Conservation (phyloP, 768 basidiomycete species). For the Lactarius akahatsu region DNA sequence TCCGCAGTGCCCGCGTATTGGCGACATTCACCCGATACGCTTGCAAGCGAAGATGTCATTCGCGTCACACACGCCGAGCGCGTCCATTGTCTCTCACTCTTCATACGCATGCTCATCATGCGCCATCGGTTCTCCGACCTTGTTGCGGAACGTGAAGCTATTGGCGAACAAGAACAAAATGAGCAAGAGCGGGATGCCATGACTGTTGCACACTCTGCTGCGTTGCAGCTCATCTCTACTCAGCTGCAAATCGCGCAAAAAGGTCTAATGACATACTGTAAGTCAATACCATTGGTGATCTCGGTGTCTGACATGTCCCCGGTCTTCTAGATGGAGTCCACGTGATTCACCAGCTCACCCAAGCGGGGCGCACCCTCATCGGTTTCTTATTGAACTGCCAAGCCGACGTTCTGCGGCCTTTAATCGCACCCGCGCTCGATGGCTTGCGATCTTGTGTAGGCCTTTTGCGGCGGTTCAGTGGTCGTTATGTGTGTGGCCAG, state of each 20-base stretch:
- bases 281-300: conserved; percentile 38
- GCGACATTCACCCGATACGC: conserved; percentile 76
- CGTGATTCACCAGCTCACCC: conserved; percentile 93
- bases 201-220: conserved; percentile 70
- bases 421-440: conserved; percentile 82
- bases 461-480: conserved; percentile 84
- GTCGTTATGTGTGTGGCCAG: conserved; percentile 88
- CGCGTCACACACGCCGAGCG: conserved; percentile 87
- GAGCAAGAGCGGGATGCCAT: conserved; percentile 80
- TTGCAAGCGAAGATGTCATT: conserved; percentile 82
- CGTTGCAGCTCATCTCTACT: conserved; percentile 77
- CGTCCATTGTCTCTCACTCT: conserved; percentile 84
- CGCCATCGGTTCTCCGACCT: conserved; percentile 81
- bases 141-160: conserved; percentile 64
- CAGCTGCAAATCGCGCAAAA: conserved; percentile 84
- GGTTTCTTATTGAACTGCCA: conserved; percentile 88
- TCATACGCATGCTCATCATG: conserved; percentile 83
- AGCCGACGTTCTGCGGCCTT: conserved; percentile 66
- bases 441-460: conserved; percentile 86
- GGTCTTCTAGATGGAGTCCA: conserved; percentile 75
- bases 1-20: conserved; percentile 71
- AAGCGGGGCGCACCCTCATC: conserved; percentile 87
- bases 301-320: conserved; percentile 11
- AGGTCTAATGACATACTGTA: conserved; percentile 93
- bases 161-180: conserved; percentile 51